These are phyloP conservation scores for Phytomonas serpens DNA, from an alignment of 208 protist genomes.

Conservation along the genomic window DNA sequence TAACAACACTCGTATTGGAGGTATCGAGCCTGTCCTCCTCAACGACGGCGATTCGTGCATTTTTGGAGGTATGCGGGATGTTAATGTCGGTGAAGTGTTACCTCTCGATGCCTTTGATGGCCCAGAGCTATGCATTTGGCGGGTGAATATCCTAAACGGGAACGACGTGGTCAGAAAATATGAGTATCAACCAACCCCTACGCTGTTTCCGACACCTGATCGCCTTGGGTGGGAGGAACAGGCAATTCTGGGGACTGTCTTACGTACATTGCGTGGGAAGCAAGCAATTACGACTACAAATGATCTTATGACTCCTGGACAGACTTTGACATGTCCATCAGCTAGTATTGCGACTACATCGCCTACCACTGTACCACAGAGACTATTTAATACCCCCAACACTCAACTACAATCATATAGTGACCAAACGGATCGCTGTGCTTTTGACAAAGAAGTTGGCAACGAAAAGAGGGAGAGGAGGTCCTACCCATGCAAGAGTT, in stretches of 20 bases:
- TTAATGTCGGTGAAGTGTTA: conserved; percentile 37
- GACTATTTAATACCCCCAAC: background rate
- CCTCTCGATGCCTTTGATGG: conserved; percentile 35
- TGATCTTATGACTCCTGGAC: background rate
- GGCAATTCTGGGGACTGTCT: conserved; percentile 26
- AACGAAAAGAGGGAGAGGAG: background rate
- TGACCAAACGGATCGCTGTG: background rate
- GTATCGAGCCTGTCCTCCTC: conserved; percentile 34
- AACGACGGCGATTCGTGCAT: conserved; percentile 57
- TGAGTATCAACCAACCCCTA: conserved; percentile 41
- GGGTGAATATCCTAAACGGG: conserved; percentile 22
- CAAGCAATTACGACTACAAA: background rate
- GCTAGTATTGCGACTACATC: background rate
- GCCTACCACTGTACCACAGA: background rate
- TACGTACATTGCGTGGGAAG: conserved; percentile 21
- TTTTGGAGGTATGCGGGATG: conserved; percentile 82
- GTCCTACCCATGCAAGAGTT: background rate
- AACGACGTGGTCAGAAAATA: conserved; percentile 1
- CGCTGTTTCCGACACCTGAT: conserved; percentile 36
- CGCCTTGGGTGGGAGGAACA: conserved; percentile 36
- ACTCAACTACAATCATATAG: background rate
- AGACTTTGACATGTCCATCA: background rate
- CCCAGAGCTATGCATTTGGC: conserved; percentile 73
- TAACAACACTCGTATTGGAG: conserved; percentile 50
- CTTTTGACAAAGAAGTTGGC: background rate